Percentiles rank a stretch among this genome's conserved stretches.
phyloP scores from a whole-genome alignment of 1,139 yeast species.

The Pichia sp. region DNA sequence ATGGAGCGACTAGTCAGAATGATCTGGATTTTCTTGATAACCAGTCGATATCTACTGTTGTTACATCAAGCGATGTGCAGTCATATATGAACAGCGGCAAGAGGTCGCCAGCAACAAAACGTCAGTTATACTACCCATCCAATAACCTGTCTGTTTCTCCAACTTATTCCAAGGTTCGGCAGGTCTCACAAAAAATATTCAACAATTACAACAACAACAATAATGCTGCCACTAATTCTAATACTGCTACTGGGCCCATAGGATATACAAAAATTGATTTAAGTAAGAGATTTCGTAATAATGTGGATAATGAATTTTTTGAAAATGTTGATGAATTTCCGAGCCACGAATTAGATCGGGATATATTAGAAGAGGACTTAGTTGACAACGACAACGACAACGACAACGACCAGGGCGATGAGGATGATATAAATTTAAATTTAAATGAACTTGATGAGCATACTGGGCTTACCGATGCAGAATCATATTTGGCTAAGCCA shows the following conservation, averaged over 20 bases:
- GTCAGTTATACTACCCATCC: slow-evolving; percentile 3
- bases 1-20: not conserved
- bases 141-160: slow-evolving; percentile 10
- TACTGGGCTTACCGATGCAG: slow-evolving; percentile 25
- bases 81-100: not conserved
- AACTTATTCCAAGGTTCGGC: slow-evolving; percentile 15
- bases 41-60: slow-evolving; percentile 13
- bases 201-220: slow-evolving; percentile 3
- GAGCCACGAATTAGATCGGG: not conserved
- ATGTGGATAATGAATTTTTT: not conserved
- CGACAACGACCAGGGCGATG: not conserved
- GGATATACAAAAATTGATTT: slow-evolving; percentile 12
- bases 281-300: slow-evolving; percentile 13
- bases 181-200: slow-evolving; percentile 16
- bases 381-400: not conserved
- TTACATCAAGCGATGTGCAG: slow-evolving; percentile 9
- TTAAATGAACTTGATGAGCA: slow-evolving; percentile 22
- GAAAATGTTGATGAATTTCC: slow-evolving; percentile 1
- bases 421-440: not conserved
- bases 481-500: slow-evolving; percentile 24
- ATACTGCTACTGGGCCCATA: not conserved
- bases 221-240: not conserved
- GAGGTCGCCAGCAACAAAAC: slow-evolving; percentile 13
- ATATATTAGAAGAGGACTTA: not conserved
- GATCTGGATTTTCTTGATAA: slow-evolving; percentile 17